Conservation (phyloP, 179 eudicot species). For the Amaranthus tricolor region DNA sequence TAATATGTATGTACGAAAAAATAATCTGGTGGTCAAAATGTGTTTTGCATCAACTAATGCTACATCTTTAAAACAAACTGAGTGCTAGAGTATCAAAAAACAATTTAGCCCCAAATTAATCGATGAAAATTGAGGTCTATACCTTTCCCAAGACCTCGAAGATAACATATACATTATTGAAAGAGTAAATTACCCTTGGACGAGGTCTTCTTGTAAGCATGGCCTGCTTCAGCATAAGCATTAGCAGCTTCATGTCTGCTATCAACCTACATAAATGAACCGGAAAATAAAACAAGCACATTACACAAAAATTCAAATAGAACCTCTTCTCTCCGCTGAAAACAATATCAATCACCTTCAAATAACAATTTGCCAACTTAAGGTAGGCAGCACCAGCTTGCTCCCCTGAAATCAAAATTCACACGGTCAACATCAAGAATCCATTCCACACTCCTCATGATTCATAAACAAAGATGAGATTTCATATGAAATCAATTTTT, state of each 20-base stretch:
- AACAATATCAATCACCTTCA: constrained; percentile 48
- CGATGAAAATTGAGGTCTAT: too few relatives aligned
- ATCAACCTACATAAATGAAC: constrained; percentile 47
- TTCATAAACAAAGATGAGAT: too few relatives aligned
- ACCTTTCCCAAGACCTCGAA: too few relatives aligned
- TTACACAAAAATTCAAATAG: neutral
- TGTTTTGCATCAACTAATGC: too few relatives aligned
- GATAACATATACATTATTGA: too few relatives aligned
- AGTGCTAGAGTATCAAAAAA: too few relatives aligned
- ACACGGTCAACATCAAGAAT: neutral
- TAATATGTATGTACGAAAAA: too few relatives aligned
- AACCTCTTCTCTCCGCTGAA: neutral
- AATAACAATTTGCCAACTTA: constrained; percentile 71
- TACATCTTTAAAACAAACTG: too few relatives aligned
- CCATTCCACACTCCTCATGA: neutral
- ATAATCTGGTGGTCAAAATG: too few relatives aligned
- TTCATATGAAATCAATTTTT: too few relatives aligned
- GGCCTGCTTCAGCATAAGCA: constrained; percentile 91
- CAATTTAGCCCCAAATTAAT: too few relatives aligned
- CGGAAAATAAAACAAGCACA: constrained; percentile 3
- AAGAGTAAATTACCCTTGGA: constrained; percentile 44
- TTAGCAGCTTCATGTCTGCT: constrained; percentile 94
- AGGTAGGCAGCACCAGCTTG: constrained; percentile 71
- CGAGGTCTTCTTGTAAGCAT: constrained; percentile 81
- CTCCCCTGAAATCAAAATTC: constrained; percentile 58